These are phyloP conservation scores for Aspergillus sp. DNA, from an alignment of 2,329 filamentous ascomycete genomes.

Conservation along the genomic window DNA sequence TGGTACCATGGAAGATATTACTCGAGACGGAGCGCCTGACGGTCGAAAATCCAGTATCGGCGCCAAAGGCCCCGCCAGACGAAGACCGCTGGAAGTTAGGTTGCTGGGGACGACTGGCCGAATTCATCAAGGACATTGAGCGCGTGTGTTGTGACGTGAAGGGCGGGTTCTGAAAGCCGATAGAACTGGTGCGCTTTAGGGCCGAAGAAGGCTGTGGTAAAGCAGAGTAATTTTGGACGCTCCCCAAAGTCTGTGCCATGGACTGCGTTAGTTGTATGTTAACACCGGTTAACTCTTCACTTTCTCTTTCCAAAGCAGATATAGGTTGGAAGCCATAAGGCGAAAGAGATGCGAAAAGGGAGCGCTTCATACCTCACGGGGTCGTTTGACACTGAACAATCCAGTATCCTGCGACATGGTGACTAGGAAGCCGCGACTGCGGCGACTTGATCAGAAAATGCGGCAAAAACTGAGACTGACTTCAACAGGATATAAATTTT, in stretches of 20 bases:
- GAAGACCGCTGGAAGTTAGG: slow-evolving; percentile 85
- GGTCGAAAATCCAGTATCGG: slow-evolving; percentile 76
- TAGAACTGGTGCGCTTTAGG: slow-evolving; percentile 87
- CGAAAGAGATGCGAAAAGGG: slow-evolving; percentile 10
- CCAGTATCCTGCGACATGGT: slow-evolving; percentile 83
- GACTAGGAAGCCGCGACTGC: slow-evolving; percentile 28
- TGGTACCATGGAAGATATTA: slow-evolving; percentile 56
- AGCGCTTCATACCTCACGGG: slow-evolving; percentile 69
- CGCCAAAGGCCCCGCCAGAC: slow-evolving; percentile 67
- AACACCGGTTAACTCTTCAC: not conserved
- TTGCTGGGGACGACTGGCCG: slow-evolving; percentile 77
- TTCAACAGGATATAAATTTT: too few species aligned
- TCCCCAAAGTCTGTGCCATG: slow-evolving; percentile 67
- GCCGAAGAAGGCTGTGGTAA: slow-evolving; percentile 90
- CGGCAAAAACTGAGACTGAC: not conserved
- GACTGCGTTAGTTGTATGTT: slow-evolving; percentile 16
- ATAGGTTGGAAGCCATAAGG: slow-evolving; percentile 1
- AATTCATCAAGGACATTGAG: slow-evolving; percentile 84
- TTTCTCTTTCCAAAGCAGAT: not conserved
- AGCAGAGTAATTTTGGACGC: slow-evolving; percentile 75
- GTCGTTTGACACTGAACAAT: slow-evolving; percentile 86
- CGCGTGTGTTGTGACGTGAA: slow-evolving; percentile 72
- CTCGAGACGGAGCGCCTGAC: slow-evolving; percentile 78
- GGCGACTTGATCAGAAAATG: slow-evolving; percentile 10
- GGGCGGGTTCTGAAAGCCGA: slow-evolving; percentile 61